Conservation (phyloP, 2,329 filamentous ascomycete genomes). For the Neonectria sp. region DNA sequence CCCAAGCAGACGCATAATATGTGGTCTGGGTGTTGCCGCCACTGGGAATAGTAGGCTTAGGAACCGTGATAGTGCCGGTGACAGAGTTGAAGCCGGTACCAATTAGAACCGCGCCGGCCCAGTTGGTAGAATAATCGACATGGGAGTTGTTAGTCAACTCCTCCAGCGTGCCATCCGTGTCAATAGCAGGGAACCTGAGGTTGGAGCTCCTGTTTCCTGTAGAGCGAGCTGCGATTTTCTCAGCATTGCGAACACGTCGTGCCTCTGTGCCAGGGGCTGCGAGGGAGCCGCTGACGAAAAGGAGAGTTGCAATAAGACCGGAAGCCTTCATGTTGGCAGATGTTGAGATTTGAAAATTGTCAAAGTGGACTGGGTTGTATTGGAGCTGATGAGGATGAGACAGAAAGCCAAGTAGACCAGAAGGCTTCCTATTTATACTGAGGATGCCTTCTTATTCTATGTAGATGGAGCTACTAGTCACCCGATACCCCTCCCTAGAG, state of each 20-base stretch:
- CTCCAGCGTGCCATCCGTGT: constrained; percentile 2
- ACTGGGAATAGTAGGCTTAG: constrained; percentile 9
- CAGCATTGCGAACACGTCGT: constrained; percentile 18
- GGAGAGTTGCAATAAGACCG: constrained; percentile 15
- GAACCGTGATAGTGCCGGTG: constrained; percentile 8
- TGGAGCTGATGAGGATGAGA: not conserved
- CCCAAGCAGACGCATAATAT: constrained; percentile 16
- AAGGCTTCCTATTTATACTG: constrained; percentile 7
- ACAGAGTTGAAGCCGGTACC: constrained; percentile 17
- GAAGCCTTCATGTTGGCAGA: constrained; percentile 17
- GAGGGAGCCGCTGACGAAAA: constrained; percentile 21
- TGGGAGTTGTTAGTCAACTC: constrained; percentile 12
- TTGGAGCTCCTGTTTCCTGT: constrained; percentile 15
- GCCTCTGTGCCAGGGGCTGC: constrained; percentile 21
- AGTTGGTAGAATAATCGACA: constrained; percentile 21
- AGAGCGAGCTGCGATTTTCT: constrained; percentile 19
- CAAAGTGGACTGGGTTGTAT: not conserved
- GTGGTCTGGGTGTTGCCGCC: constrained; percentile 1
- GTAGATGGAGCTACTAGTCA: not conserved
- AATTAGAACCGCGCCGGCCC: constrained; percentile 17
- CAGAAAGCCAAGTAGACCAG: not conserved
- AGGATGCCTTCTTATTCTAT: not conserved
- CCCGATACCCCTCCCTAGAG: not conserved
- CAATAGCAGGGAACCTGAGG: constrained; percentile 17
- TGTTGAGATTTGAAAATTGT: not conserved